Conservation (phyloP, 1,139 yeast genomes). For the Nakaseomyces delphensis region DNA sequence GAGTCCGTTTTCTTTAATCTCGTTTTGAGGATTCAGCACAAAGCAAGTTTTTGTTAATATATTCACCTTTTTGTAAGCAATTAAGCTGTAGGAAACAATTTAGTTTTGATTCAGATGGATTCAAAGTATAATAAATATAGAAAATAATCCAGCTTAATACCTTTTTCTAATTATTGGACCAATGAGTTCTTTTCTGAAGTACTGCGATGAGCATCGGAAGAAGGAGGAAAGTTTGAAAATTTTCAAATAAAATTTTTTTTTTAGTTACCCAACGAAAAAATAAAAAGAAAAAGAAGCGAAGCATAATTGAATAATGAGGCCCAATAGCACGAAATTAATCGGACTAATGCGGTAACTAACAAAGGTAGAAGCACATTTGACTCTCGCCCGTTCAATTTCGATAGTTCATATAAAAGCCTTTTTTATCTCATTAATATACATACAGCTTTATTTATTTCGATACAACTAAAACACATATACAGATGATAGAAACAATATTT, state of each 20-base stretch:
- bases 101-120: background rate
- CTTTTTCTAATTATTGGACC: background rate
- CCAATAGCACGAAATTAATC: too few species aligned
- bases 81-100: constrained; percentile 2
- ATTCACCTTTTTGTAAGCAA: constrained; percentile 1
- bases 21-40: background rate
- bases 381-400: too few species aligned
- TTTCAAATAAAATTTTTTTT: constrained; percentile 1
- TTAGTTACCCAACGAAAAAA: background rate
- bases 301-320: too few species aligned
- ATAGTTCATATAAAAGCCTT: too few species aligned
- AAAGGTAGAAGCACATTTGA: too few species aligned
- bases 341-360: too few species aligned
- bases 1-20: background rate
- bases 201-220: constrained; percentile 4
- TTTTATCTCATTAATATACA: too few species aligned
- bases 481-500: too few species aligned
- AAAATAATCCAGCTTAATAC: background rate
- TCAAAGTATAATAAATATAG: background rate
- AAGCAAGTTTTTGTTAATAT: too few species aligned
- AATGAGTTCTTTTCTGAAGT: background rate
- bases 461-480: too few species aligned
- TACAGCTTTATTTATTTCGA: too few species aligned
- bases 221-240: background rate
- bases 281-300: background rate